A percentile compares a stretch with the other conserved stretches of the same genome.
Evolutionary conservation across 2,329 filamentous ascomycete species (phyloP).

Genomic region (Calonectria naviculata): DNA sequence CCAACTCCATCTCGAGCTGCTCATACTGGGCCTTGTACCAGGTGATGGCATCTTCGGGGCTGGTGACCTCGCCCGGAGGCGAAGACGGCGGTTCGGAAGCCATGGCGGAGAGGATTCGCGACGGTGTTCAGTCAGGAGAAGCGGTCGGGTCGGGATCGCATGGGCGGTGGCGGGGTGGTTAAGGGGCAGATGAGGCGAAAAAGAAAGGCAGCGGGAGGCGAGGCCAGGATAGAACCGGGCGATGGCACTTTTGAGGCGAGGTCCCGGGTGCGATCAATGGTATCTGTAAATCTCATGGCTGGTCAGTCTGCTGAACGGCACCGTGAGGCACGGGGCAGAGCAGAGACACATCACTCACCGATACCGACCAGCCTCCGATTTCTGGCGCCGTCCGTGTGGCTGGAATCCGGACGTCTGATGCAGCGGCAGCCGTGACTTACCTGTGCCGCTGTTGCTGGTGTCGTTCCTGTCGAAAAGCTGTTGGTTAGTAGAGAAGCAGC

Average conservation of each 20-base stretch:
- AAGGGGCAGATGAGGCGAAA: constrained; percentile 1
- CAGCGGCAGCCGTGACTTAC: constrained; percentile 27
- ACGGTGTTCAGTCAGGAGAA: constrained; percentile 19
- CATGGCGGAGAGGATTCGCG: constrained; percentile 51
- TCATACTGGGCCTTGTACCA: constrained; percentile 99
- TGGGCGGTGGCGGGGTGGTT: constrained; percentile 21
- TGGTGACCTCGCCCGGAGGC: constrained; percentile 65
- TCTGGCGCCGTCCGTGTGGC: background rate
- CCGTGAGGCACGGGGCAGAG: constrained; percentile 21
- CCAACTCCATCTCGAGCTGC: constrained; percentile 88
- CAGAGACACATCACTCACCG: constrained; percentile 36
- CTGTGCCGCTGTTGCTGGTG: constrained; percentile 27
- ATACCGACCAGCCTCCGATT: constrained; percentile 31
- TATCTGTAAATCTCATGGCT: constrained; percentile 15
- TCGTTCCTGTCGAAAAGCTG: constrained; percentile 12
- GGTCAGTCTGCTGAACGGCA: constrained; percentile 33
- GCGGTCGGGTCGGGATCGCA: constrained; percentile 27
- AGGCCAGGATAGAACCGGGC: background rate
- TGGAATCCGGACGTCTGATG: background rate
- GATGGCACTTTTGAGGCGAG: background rate
- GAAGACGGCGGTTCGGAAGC: constrained; percentile 70
- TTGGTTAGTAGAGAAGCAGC: constrained; percentile 39
- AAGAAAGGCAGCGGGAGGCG: background rate
- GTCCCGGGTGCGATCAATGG: constrained; percentile 1
- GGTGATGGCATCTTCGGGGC: constrained; percentile 79